Evolutionary conservation across 805 yeast genomes (phyloP), one percentile per base, ranked within the genome.

Genomic region (Pichia paraexigua): DNA sequence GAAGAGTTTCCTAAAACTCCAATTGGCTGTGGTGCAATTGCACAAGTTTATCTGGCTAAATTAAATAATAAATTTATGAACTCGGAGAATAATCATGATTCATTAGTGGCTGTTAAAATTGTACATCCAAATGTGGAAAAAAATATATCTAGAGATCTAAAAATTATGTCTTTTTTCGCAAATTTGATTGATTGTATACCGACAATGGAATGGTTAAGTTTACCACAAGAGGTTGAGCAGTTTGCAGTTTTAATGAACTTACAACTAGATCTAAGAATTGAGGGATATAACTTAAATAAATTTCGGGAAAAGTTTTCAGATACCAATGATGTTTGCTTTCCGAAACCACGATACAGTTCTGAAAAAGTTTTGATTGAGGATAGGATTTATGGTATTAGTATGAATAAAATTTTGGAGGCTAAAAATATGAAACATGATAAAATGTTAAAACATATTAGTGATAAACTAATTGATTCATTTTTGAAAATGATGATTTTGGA

Each of bases 11-110:
- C 78, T 35, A 82, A 79, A 28, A 73, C 65, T 40, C 98, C 98
- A 0, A 70, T 91, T 8, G 99, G 99, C 1, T 92, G 92, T n/a
- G 99, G 99, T 15, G 97, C 99, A 1, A 94, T 94, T 71, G 99
- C 97, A 1, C 99, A 94, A 67, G 99, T 94, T 3, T 87, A 92
- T 67, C 67, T 78, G 40, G 97, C 87, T 1, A 82, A 80, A 56
- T 67, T 88, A 24, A 77, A 82, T 17, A 62, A 68, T 18, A 68
- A 69, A 41, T 75, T 76, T 52, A 53, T 57, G 20, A 50, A 55
- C 18, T 51, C 51, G 15, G 55, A 49, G 1, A 65, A 66, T 18
- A 63, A 67, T 1, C 71, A 78, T 15, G 73, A 74, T 46, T 75
- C 77, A 47, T 74, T 78, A 67, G 96, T 89, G 28, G 98, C 97